Conservation (phyloP, 441 rosid genomes). For the Pelargonium australe region DNA sequence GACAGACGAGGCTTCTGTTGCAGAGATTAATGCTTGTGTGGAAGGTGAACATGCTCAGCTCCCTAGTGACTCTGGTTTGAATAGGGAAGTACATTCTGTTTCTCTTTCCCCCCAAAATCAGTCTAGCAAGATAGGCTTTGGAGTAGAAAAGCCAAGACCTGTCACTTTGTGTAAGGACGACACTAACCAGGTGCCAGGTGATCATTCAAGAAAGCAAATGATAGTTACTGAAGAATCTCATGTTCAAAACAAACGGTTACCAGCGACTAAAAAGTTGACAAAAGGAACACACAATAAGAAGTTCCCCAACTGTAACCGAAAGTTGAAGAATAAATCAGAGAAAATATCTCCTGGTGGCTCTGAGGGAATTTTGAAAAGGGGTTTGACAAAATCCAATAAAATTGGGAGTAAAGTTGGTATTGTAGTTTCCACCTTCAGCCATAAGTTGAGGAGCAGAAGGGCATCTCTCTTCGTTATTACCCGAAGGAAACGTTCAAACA, state of each 20-base stretch:
- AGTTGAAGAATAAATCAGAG: constrained; percentile 1
- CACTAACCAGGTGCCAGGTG: constrained; percentile 10
- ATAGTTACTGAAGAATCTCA: constrained; percentile 13
- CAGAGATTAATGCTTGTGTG: constrained; percentile 1
- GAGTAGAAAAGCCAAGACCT: constrained; percentile 14
- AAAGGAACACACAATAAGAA: constrained; percentile 2
- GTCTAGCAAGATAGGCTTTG: constrained; percentile 13
- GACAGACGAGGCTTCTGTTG: constrained; percentile 5
- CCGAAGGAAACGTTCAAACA: constrained; percentile 19
- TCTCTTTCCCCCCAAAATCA: constrained; percentile 15
- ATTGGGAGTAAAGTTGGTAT: constrained; percentile 9
- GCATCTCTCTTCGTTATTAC: constrained; percentile 15
- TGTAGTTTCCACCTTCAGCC: background rate
- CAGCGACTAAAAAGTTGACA: constrained; percentile 9
- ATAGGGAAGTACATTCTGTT: constrained; percentile 5
- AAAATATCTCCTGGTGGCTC: background rate
- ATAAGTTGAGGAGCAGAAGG: constrained; percentile 10
- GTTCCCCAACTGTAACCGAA: constrained; percentile 7
- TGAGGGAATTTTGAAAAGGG: background rate
- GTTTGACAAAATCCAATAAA: background rate
- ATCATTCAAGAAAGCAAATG: constrained; percentile 15
- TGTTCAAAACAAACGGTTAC: constrained; percentile 14
- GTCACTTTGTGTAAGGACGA: background rate
- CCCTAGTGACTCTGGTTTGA: constrained; percentile 7
- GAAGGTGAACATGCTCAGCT: constrained; percentile 14